Base-by-base conservation (phyloP, 805 yeast genomes). In the Saturnispora bothae region DNA sequence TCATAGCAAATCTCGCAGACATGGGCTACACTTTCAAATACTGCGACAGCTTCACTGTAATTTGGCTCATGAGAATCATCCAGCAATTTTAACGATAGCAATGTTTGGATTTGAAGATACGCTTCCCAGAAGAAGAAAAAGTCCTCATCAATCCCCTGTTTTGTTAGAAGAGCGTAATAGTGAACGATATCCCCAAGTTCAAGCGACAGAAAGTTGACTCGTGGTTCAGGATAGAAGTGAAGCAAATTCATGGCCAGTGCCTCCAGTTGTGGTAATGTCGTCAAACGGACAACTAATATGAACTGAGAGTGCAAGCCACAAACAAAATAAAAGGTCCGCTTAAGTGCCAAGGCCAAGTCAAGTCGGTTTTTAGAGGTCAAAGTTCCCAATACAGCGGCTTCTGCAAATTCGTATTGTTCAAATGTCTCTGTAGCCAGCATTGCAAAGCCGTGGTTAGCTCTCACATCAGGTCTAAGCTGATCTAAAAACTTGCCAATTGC, bases 321-420 rank as follows among this genome's bases (percentile, higher is more conserved):
- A 14, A 36, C 18, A 30, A 36, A 36, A 21, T 28, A 13, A 16
- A 28, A 35, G 7, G 22, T 10, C 21, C 21, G 28, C 5, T 14
- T n/a, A 17, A 35, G 21, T 4, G 38, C 32, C 17, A n/a, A 12
- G 14, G 19, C 22, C 6, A 19, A 22, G 15, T 35, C 38, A 8
- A 30, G 18, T 29, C 28, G 28, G 16, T 35, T 35, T 29, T 23
- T 28, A 4, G 38, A 28, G 7, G 38, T 35, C 16, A 35, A 29
- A 5, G 38, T 35, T 13, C 38, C 38, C 2, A 35, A 30, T 2
- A 35, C 21, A 13, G 17, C 28, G n/a, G 38, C 38, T 28, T 35
- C 32, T 16, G 28, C 15, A 16, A 28, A 27, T 16, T 25, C 29
- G n/a, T 23, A 36, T 12, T 31, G 30, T 5, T 30, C 34, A 23